Evolutionary conservation across 352 stramenopile species (phyloP).

Genomic region (Ophiocytium majus): DNA sequence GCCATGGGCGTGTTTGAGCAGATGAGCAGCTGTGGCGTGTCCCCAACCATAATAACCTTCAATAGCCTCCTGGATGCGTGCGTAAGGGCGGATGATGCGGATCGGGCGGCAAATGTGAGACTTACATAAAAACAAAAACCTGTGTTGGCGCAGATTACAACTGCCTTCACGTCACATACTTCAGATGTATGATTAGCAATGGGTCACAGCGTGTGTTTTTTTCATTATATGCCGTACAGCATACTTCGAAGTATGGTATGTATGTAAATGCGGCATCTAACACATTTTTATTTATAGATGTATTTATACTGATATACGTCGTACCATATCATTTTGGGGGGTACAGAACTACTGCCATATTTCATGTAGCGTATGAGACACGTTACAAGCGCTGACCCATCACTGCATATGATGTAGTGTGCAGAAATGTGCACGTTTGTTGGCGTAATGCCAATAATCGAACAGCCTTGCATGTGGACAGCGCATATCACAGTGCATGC

Average conservation of each 20-base stretch:
- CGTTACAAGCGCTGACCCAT: no score
- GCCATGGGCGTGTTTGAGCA: constrained; percentile 43
- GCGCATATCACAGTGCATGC: no score
- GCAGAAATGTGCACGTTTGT: no score
- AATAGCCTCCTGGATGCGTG: constrained; percentile 57
- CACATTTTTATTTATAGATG: no score
- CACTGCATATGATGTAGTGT: no score
- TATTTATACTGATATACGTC: no score
- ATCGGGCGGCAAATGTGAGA: constrained; percentile 17
- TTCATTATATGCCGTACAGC: background rate
- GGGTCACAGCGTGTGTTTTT: background rate
- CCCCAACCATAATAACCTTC: constrained; percentile 56
- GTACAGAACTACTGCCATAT: no score
- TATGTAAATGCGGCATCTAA: background rate
- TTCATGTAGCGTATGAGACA: no score
- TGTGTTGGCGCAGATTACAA: background rate
- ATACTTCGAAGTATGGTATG: background rate
- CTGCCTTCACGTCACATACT: background rate
- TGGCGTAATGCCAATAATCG: no score
- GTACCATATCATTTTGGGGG: no score
- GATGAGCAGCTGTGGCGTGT: constrained; percentile 40
- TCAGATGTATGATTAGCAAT: no score
- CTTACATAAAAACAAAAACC: constrained; percentile 2
- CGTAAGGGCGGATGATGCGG: constrained; percentile 30
- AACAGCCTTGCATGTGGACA: no score